Evolutionary conservation across 345 rosid species (phyloP).

Genomic region (Trapa incisa): DNA sequence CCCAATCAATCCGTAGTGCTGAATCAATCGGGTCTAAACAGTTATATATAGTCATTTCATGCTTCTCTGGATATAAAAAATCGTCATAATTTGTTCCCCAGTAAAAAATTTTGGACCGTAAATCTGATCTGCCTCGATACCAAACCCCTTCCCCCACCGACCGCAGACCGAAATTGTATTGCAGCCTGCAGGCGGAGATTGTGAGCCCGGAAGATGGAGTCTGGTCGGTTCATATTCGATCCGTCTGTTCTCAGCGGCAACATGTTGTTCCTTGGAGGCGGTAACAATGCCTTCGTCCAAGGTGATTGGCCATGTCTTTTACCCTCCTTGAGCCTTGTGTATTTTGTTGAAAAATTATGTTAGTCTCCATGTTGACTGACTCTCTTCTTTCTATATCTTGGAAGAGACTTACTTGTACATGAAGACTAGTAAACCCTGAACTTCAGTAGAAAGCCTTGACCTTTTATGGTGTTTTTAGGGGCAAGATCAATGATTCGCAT

Average conservation of each 20-base stretch:
- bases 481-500: conserved; percentile 39
- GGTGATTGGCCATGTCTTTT: conserved; percentile 19
- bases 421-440: background rate
- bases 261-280: conserved; percentile 54
- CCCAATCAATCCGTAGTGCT: no score
- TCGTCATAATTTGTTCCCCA: background rate
- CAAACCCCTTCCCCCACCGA: background rate
- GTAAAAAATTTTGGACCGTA: background rate
- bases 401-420: background rate
- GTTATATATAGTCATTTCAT: background rate
- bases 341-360: background rate
- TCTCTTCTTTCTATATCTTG: background rate
- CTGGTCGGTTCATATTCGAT: conserved; percentile 53
- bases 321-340: background rate
- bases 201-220: conserved; percentile 30
- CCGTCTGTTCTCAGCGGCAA: conserved; percentile 46
- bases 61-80: background rate
- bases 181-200: background rate
- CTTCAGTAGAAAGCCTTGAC: background rate
- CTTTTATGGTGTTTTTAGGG: conserved; percentile 22
- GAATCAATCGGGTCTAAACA: conserved; percentile 5
- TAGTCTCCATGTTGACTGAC: background rate
- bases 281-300: conserved; percentile 27
- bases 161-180: background rate
- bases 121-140: background rate